phyloP scores from a whole-genome alignment of 225 moss, liverwort and hornwort genomes.

The Anthoceros angustus region DNA sequence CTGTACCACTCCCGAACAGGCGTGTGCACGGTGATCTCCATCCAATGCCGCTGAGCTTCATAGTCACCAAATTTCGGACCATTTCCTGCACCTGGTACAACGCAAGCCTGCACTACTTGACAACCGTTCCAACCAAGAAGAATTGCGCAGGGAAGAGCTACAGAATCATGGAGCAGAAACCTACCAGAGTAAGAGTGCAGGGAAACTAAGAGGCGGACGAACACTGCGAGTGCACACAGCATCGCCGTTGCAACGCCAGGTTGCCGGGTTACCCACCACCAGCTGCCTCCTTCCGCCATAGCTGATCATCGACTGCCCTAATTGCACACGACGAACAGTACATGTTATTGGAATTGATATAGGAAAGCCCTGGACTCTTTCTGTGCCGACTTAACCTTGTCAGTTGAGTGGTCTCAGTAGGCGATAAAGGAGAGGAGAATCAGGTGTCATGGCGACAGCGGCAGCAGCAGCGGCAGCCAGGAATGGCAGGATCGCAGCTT shows the following conservation, averaged over 20 bases:
- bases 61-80: conserved; percentile 84
- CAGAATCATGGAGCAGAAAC: not conserved
- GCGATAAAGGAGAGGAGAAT: too few relatives aligned
- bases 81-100: conserved; percentile 38
- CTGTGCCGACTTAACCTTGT: too few relatives aligned
- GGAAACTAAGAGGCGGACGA: not conserved
- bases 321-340: not conserved
- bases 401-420: too few relatives aligned
- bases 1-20: conserved; percentile 70
- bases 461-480: not conserved
- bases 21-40: conserved; percentile 90
- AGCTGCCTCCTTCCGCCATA: not conserved
- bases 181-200: not conserved
- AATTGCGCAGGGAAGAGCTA: not conserved
- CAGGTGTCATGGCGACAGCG: not conserved
- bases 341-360: not conserved
- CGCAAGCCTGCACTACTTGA: not conserved
- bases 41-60: conserved; percentile 99
- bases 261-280: not conserved
- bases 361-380: not conserved
- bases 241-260: not conserved
- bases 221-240: not conserved
- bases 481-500: not conserved
- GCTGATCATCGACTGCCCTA: not conserved
- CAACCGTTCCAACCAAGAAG: not conserved